Conservation (phyloP, 768 basidiomycete genomes). For the Phylloporus arenicola region DNA sequence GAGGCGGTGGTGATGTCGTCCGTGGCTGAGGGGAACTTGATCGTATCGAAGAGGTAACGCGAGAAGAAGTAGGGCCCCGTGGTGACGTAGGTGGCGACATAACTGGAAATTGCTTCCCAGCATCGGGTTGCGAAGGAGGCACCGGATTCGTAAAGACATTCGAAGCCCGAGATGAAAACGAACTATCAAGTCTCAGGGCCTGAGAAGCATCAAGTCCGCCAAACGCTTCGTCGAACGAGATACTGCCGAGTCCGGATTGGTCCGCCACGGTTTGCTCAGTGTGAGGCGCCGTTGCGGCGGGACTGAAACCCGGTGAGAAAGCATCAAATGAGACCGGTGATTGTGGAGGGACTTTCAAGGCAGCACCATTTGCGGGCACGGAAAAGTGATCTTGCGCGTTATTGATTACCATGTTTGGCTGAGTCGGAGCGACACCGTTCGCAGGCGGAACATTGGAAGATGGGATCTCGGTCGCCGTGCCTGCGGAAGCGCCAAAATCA, state of each 20-base stretch:
- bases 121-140: constrained; percentile 12
- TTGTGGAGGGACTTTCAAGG: constrained; percentile 15
- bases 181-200: constrained; percentile 36
- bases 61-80: constrained; percentile 28
- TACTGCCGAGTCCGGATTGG: constrained; percentile 11
- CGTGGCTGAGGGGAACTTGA: constrained; percentile 41
- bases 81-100: constrained; percentile 41
- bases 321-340: constrained; percentile 40
- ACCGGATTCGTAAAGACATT: constrained; percentile 24
- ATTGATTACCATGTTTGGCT: constrained; percentile 7
- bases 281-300: constrained; percentile 5
- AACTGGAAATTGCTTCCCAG: constrained; percentile 32
- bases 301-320: constrained; percentile 32
- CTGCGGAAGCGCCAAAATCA: constrained; percentile 47
- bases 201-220: constrained; percentile 38
- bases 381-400: constrained; percentile 9
- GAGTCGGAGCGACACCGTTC: constrained; percentile 22
- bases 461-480: constrained; percentile 28
- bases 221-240: constrained; percentile 56
- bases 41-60: constrained; percentile 24
- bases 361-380: constrained; percentile 8
- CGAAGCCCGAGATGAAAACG: constrained; percentile 34
- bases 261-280: constrained; percentile 12
- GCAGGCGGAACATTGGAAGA: constrained; percentile 16
- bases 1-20: constrained; percentile 44